Evolutionary conservation across 768 basidiomycete species (phyloP).

Genomic region (Lentinus brumalis): DNA sequence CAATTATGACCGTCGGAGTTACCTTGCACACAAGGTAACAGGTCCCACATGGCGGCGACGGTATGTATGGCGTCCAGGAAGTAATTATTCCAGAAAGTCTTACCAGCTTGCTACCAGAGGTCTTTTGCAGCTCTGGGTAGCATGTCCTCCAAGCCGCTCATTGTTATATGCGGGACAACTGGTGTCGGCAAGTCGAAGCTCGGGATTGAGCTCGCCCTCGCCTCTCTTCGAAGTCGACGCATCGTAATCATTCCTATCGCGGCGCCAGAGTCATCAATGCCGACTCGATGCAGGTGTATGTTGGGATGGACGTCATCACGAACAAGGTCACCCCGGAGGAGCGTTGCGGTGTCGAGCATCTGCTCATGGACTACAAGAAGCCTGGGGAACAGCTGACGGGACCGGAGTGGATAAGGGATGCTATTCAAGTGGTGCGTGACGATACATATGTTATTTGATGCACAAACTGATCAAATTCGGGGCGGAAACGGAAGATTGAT

Average conservation of each 20-base stretch:
- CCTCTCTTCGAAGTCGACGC: conserved; percentile 26
- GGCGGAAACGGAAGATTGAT: conserved; percentile 55
- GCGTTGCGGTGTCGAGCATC: conserved; percentile 80
- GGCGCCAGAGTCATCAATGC: conserved; percentile 88
- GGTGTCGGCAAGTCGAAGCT: conserved; percentile 95
- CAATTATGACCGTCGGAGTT: too few relatives aligned
- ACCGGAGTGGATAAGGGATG: conserved; percentile 86
- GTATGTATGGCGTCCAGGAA: too few relatives aligned
- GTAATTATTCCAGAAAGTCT: not conserved
- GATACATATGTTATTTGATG: not conserved
- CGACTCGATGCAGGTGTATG: conserved; percentile 97
- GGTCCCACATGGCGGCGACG: too few relatives aligned
- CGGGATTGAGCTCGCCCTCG: conserved; percentile 81
- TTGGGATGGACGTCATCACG: conserved; percentile 89
- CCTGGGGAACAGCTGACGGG: conserved; percentile 89
- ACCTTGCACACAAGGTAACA: too few relatives aligned
- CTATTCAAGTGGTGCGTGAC: conserved; percentile 66
- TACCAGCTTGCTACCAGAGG: conserved; percentile 33
- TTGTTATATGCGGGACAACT: conserved; percentile 91
- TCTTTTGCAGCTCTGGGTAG: conserved; percentile 30
- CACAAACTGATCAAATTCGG: not conserved
- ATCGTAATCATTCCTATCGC: conserved; percentile 44
- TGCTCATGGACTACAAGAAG: conserved; percentile 83
- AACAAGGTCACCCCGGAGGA: conserved; percentile 87
- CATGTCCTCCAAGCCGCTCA: conserved; percentile 61